Conservation (phyloP, 495 filamentous ascomycete species). For the Bacidia gigantensis region DNA sequence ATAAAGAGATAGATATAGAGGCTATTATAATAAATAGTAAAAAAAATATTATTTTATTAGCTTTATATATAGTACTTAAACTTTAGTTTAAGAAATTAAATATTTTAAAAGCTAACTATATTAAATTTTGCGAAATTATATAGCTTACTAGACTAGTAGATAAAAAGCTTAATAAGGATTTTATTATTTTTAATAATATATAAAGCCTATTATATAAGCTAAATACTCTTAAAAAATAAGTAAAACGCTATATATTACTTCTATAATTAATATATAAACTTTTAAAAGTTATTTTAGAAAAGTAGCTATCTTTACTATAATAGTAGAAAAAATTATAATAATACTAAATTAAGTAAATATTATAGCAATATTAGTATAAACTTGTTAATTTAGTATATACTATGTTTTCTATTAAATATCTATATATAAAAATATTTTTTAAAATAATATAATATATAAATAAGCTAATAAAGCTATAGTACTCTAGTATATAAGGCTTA, state of each 20-base stretch:
- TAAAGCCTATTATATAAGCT: background rate
- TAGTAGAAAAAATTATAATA: background rate
- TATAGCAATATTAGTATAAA: background rate
- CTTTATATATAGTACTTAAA: background rate
- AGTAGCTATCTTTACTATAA: background rate
- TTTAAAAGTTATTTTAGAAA: background rate
- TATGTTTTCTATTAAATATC: background rate
- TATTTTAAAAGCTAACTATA: background rate
- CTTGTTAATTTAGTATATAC: background rate
- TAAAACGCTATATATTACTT: background rate
- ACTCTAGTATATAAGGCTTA: background rate
- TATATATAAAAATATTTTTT: background rate
- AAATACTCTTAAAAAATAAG: background rate
- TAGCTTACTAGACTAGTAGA: background rate
- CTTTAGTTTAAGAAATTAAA: background rate
- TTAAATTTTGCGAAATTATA: background rate
- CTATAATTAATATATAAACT: background rate
- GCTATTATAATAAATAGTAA: background rate
- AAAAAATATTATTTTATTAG: conserved; percentile 1
- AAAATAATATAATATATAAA: conserved; percentile 3
- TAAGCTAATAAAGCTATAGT: background rate
- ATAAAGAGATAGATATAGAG: background rate
- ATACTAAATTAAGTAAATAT: background rate
- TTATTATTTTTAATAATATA: background rate
- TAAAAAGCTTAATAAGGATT: background rate